These are phyloP conservation scores for Chloranthus sessilifolius DNA, from an alignment of 164 flowering plant genomes.

Conservation along the genomic window DNA sequence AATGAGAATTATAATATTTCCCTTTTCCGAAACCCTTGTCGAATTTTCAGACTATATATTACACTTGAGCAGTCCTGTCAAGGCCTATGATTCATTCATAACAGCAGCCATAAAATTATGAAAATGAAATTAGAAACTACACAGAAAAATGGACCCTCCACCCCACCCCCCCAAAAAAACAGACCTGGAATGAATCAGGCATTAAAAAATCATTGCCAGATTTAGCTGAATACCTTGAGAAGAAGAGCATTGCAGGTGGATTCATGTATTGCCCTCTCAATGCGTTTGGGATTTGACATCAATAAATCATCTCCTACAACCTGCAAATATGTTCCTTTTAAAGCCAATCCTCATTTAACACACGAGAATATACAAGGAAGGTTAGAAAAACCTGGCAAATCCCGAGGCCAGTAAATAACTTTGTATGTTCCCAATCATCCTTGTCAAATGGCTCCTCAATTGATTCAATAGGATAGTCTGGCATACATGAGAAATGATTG, in stretches of 20 bases:
- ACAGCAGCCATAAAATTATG: no score
- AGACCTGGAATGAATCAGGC: neutral
- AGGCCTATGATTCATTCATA: no score
- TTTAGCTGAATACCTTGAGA: constrained; percentile 61
- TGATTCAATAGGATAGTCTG: constrained; percentile 91
- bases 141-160: no score
- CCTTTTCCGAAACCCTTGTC: no score
- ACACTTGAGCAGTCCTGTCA: no score
- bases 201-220: neutral
- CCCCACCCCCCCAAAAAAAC: neutral
- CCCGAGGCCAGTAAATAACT: constrained; percentile 56
- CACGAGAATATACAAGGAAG: neutral
- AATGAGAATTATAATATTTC: no score
- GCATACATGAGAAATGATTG: neutral
- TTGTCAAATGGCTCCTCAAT: constrained; percentile 98
- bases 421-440: constrained; percentile 94
- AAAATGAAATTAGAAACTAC: no score
- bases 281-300: constrained; percentile 82
- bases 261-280: constrained; percentile 72
- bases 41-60: no score
- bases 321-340: constrained; percentile 36
- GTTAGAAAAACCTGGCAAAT: constrained; percentile 67
- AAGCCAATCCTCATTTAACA: neutral
- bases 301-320: constrained; percentile 86
- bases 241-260: constrained; percentile 85